A percentile compares a stretch with the other conserved stretches of the same genome.
phyloP scores from a whole-genome alignment of 75 land plant genomes.

The Larix kaempferi region DNA sequence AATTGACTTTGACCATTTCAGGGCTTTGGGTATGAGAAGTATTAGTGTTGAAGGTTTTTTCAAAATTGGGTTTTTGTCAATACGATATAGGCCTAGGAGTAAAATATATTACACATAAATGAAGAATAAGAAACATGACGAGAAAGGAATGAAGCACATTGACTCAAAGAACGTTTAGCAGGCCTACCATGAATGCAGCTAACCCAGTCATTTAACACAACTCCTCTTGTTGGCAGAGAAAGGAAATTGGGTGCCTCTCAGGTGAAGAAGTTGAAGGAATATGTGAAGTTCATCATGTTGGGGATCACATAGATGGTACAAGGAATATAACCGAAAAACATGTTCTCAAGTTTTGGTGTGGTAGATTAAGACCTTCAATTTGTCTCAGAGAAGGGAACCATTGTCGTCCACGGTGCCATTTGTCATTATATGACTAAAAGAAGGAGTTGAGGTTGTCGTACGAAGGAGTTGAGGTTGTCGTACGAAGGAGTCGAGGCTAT shows the following conservation, averaged over 20 bases:
- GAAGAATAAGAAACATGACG: conserved; percentile 15
- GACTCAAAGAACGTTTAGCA: conserved; percentile 26
- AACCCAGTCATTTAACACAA: conserved; percentile 23
- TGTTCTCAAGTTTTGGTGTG: too few species aligned
- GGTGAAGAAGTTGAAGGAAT: conserved; percentile 67
- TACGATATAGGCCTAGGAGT: neutral
- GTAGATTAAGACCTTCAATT: too few species aligned
- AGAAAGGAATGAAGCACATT: conserved; percentile 28
- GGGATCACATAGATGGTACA: conserved; percentile 52
- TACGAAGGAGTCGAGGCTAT: too few species aligned
- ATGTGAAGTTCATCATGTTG: conserved; percentile 48
- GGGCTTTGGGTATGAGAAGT: neutral
- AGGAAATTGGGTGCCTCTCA: conserved; percentile 53
- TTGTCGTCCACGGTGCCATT: too few species aligned
- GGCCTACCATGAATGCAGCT: conserved; percentile 55
- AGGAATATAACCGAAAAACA: conserved; percentile 62
- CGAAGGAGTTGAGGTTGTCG: too few species aligned
- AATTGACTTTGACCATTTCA: neutral
- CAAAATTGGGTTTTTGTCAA: neutral
- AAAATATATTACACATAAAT: neutral
- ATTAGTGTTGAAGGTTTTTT: neutral
- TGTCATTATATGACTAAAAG: too few species aligned
- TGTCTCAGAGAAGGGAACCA: too few species aligned
- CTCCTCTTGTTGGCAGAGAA: conserved; percentile 16
- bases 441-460: too few species aligned